Evolutionary conservation across 1,284 basidiomycete genomes (phyloP), one percentile per base, ranked within the genome.

Genomic region (Heterobasidion parviporum): DNA sequence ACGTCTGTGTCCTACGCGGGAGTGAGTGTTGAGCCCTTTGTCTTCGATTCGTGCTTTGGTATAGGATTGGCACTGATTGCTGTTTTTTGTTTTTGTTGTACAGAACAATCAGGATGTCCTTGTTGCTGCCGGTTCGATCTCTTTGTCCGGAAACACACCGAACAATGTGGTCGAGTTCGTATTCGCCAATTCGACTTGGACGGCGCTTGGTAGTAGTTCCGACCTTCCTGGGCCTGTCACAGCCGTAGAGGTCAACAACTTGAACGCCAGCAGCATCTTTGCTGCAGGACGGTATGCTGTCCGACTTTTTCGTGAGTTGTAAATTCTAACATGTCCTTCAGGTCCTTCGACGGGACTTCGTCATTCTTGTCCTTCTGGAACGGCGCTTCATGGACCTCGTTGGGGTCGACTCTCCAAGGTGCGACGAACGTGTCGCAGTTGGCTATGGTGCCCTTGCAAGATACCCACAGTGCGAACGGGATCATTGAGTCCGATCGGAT

Each of bases 171-270:
- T 82, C 1, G 75, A 78, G 57, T 96, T 82, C 70, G 77, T 76
- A 60, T 86, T 93, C 64, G 64, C 77, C 53, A 89, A 89, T 61
- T 66, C 71, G 4, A 83, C 82, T 0, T 97, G 95, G 92, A 73
- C 75, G n/a, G 68, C 82, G 6, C 71, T 98, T 20, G 94, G 92
- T 9, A 69, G 73, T 46, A 71, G 78, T 10, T 71, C 72, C 12
- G 77, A 82, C 52, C 76, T 97, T 14, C 92, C 94, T 48, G 96
- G 96, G 2, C 92, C 94, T 1, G 91, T 94, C 0, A 89, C 92
- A 8, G 93, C 96, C 12, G 70, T 98, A 53, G 88, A 87, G 55
- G 86, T 95, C 54, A 91, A 98, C 69, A 78, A 88, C 62, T 80
- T 82, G 35, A 92, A 97, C 66, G 70, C 73, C 0, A 88, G 83